These are phyloP conservation scores for Aspergillus sojae DNA, from an alignment of 2,329 filamentous ascomycete species.

Conservation along the genomic window DNA sequence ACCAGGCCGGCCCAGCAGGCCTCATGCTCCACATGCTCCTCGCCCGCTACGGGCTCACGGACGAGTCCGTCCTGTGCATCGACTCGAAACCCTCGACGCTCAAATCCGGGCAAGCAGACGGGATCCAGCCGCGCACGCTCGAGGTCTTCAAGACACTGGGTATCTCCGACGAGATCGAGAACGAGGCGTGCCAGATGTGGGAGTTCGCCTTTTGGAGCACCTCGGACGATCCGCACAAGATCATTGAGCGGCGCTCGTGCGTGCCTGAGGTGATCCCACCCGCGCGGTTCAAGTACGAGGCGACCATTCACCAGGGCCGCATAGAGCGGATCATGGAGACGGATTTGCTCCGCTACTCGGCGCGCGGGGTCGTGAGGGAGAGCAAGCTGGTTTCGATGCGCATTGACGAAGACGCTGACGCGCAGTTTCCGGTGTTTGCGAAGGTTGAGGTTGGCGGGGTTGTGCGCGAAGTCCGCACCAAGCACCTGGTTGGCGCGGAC, in stretches of 20 bases:
- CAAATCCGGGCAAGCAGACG: slow-evolving; percentile 46
- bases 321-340: slow-evolving; percentile 71
- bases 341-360: slow-evolving; percentile 64
- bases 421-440: slow-evolving; percentile 36
- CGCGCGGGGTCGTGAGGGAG: slow-evolving; percentile 60
- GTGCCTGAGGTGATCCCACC: slow-evolving; percentile 59
- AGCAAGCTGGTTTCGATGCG: slow-evolving; percentile 66
- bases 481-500: slow-evolving; percentile 72
- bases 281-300: slow-evolving; percentile 70
- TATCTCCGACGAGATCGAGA: slow-evolving; percentile 39
- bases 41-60: slow-evolving; percentile 44
- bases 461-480: slow-evolving; percentile 56
- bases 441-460: slow-evolving; percentile 31
- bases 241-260: slow-evolving; percentile 63
- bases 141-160: slow-evolving; percentile 46
- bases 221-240: slow-evolving; percentile 45
- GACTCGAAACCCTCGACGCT: slow-evolving; percentile 41
- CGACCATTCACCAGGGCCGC: slow-evolving; percentile 69
- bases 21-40: slow-evolving; percentile 44
- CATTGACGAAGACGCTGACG: slow-evolving; percentile 54
- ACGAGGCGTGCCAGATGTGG: slow-evolving; percentile 43
- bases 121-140: slow-evolving; percentile 44
- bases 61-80: slow-evolving; percentile 43
- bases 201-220: slow-evolving; percentile 72
- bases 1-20: slow-evolving; percentile 42